Evolutionary conservation across 768 basidiomycete genomes (phyloP), one percentile per base, ranked within the genome.

Genomic region (Podaxis pistillaris): DNA sequence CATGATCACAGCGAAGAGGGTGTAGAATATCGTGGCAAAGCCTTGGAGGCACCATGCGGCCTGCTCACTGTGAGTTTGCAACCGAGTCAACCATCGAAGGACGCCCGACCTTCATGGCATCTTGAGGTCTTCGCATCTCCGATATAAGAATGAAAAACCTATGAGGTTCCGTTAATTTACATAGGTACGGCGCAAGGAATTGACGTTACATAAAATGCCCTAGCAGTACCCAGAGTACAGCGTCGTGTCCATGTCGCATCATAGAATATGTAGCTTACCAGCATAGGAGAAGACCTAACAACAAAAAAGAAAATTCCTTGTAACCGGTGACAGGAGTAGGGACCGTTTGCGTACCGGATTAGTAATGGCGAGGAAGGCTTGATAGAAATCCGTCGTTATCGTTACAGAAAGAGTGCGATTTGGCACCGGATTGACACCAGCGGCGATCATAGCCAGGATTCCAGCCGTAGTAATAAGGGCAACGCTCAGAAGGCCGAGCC

Each of bases 121-220:
- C 83, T 64, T 78, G 68, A 1, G 84, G 83, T 28, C 66, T 68
- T 22, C 70, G 71, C 84, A 85, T 84, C 66, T 86, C 84, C 13
- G 84, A 84, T 33, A 84, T 83, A n/a, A 84, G 68, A 44, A 85
- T 79, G 65, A 85, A 85, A 67, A 85, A 84, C 80, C 82, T 83
- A 19, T n/a, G 15, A 11, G 11, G 2, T 11, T 12, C 24, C 49
- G 11, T 50, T 26, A 50, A 28, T 26, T 50, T 13, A 24, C 24
- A 50, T 12, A 9, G 12, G 37, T 37, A 36, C 26, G 38, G 44
- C 15, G 3, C 24, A 13, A 24, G 41, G n/a, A 49, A 26, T 19
- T 5, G 5, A 49, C 12, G 28, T 60, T 51, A 60, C 59, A 60
- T 60, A 51, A 60, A 60, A 36, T 60, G 59, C 2, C 59, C 59